Conservation (phyloP, 148 eudicot species). For the Suaeda aralocaspica region DNA sequence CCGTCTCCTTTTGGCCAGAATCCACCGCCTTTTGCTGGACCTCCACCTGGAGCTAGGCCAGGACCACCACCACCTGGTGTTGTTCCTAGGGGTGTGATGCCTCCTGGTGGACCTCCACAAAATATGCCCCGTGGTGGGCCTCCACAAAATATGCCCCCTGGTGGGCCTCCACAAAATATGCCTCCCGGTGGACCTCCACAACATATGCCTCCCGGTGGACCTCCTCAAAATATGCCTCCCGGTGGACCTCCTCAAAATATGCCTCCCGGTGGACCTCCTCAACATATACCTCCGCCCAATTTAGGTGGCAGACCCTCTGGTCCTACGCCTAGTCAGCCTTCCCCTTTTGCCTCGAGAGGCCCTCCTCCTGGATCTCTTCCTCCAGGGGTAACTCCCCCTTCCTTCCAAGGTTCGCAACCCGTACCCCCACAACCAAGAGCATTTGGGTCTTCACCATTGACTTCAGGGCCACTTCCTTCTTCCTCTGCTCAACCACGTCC, state of each 20-base stretch:
- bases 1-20: slow-evolving; percentile 58
- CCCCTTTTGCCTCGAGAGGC: slow-evolving; percentile 59
- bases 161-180: slow-evolving; percentile 41
- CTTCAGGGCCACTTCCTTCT: slow-evolving; percentile 34
- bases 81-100: slow-evolving; percentile 52
- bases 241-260: too few species aligned
- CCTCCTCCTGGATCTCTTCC: slow-evolving; percentile 30
- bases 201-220: slow-evolving; percentile 56
- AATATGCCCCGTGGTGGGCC: slow-evolving; percentile 41
- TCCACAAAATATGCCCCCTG: slow-evolving; percentile 28
- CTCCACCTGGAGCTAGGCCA: slow-evolving; percentile 47
- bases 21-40: slow-evolving; percentile 49
- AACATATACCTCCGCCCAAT: slow-evolving; percentile 42
- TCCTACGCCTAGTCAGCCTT: slow-evolving; percentile 40
- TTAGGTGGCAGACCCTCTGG: slow-evolving; percentile 44
- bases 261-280: too few species aligned
- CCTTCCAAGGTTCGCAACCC: slow-evolving; percentile 35
- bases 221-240: slow-evolving; percentile 25
- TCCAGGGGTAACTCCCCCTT: slow-evolving; percentile 35
- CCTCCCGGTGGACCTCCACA: slow-evolving; percentile 86
- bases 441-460: slow-evolving; percentile 43
- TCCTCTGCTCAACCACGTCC: slow-evolving; percentile 38
- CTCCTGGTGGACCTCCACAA: slow-evolving; percentile 49
- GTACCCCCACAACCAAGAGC: slow-evolving; percentile 22
- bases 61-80: slow-evolving; percentile 85